Evolutionary conservation across 75 land plant species (phyloP), one percentile per base, ranked within the genome.

Genomic region (Cunninghamia lanceolata): DNA sequence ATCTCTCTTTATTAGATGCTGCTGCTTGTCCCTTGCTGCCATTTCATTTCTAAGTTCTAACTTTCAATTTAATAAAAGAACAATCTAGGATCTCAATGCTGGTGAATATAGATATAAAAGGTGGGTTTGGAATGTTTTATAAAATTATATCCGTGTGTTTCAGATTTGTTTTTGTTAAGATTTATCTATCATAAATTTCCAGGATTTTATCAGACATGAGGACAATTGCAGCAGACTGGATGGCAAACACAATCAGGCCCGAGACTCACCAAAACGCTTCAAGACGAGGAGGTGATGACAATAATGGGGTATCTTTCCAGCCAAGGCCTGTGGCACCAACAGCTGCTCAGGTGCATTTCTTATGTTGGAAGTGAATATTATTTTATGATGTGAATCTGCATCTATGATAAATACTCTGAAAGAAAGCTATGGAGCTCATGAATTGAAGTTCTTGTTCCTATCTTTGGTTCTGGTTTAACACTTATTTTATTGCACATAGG

Each of bases 151-250:
- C 7, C 34, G 79, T 56, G 13, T 84, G 39, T 34, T 84, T 71
- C 6, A 14, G 75, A 73, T 73, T 73, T 34, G 13, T 34, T 73
- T 73, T 38, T 32, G 75, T 73, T 63, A 6, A 28, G 68, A 63
- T 7, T 63, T 28, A 73, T 32, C 75, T 34, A 13, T 80, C 36
- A 43, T 80, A 52, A 35, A 78, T 50, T 86, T 88, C 63, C 93
- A 98, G 99, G 93, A 94, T 98, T 86, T 89, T 98, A 68, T 88
- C 95, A 76, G 99, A 98, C 88, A 98, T 98, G 99, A 92, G 96
- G 82, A 94, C 96, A 21, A 94, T 98, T 77, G 93, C 96, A 89
- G 99, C 99, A 28, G 99, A 98, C 84, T 98, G 99, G 98, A 95
- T 95, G 96, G 95, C 96, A 46, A 97, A 94, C 86, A 93, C 96